These are phyloP conservation scores for Pyrus hybrid DNA, from an alignment of 331 rosid species.

Conservation along the genomic window DNA sequence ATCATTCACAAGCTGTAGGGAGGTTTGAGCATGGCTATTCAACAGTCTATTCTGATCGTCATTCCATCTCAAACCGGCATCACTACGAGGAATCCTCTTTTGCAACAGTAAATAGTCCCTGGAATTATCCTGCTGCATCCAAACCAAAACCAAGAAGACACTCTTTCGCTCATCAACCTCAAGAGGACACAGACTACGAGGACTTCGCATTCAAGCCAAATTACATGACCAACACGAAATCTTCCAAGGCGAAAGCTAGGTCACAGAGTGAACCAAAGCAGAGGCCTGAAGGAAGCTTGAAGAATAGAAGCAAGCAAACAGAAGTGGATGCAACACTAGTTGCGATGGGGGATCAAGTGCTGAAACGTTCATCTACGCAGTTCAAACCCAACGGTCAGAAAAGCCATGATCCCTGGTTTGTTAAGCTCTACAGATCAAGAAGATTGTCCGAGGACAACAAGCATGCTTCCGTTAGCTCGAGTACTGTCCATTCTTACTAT, in stretches of 20 bases:
- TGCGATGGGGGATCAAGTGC: conserved; percentile 27
- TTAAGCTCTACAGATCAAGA: conserved; percentile 32
- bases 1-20: conserved; percentile 16
- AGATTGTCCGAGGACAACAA: conserved; percentile 19
- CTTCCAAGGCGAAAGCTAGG: conserved; percentile 68
- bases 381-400: conserved; percentile 27
- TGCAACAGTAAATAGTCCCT: conserved; percentile 32
- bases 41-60: conserved; percentile 27
- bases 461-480: conserved; percentile 15
- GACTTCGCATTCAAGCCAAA: conserved; percentile 40
- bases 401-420: conserved; percentile 39
- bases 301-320: conserved; percentile 28
- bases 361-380: conserved; percentile 21
- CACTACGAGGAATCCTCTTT: conserved; percentile 17
- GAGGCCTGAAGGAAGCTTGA: conserved; percentile 38
- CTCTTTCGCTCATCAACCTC: conserved; percentile 25
- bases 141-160: conserved; percentile 23
- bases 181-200: conserved; percentile 6
- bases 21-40: conserved; percentile 23
- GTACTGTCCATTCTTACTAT: conserved; percentile 17
- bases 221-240: conserved; percentile 68
- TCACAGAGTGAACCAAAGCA: conserved; percentile 90
- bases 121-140: conserved; percentile 10
- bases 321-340: conserved; percentile 12
- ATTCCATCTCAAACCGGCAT: conserved; percentile 28